Evolutionary conservation across 129 eudicot species (phyloP).

Genomic region (Glebionis coronaria): DNA sequence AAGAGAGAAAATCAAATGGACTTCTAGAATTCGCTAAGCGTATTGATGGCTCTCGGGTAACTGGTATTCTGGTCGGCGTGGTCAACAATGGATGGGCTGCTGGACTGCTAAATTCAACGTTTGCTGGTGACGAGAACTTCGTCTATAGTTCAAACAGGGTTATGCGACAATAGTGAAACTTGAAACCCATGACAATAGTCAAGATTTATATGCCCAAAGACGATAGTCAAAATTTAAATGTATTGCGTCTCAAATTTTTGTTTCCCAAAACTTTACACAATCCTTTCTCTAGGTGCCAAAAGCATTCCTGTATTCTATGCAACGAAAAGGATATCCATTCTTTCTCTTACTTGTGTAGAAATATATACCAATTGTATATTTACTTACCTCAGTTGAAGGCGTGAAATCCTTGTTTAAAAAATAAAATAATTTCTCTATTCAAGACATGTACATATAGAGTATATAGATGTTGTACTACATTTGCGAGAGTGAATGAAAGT

Average conservation of each 20-base stretch:
- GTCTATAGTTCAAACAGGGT: too few species aligned
- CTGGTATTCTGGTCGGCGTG: conserved; percentile 65
- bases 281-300: conserved; percentile 1
- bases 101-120: conserved; percentile 79
- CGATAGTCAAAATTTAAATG: not conserved
- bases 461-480: too few species aligned
- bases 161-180: conserved; percentile 46
- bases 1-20: conserved; percentile 92
- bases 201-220: not conserved
- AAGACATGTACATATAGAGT: too few species aligned
- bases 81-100: conserved; percentile 99
- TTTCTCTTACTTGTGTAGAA: too few species aligned
- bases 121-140: conserved; percentile 92
- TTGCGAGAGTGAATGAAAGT: too few species aligned
- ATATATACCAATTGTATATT: too few species aligned
- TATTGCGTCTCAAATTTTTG: not conserved
- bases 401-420: too few species aligned
- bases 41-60: conserved; percentile 69
- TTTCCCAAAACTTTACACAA: not conserved
- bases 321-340: too few species aligned
- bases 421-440: too few species aligned
- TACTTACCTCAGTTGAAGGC: too few species aligned
- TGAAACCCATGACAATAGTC: not conserved
- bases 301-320: not conserved
- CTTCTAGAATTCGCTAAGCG: conserved; percentile 74